Evolutionary conservation across 179 eudicot species (phyloP), one percentile per base, ranked within the genome.

Genomic region (Actinidia chinensis): DNA sequence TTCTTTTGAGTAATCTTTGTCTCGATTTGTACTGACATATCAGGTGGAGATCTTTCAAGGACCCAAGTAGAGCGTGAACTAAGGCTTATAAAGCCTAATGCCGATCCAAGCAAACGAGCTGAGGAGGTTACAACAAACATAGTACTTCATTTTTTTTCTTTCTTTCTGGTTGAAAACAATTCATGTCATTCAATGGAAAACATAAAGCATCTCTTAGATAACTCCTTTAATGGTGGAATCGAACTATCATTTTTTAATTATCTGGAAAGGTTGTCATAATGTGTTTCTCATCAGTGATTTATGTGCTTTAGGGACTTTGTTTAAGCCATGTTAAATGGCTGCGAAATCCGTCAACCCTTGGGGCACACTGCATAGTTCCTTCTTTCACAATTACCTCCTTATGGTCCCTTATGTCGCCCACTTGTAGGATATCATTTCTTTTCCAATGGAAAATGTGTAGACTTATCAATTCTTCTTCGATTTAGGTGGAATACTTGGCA

Each of bases 31-130:
- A n/a, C n/a, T 68, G 48, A 63, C 58, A n/a, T n/a, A 33, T 68
- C 76, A 94, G 98, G 97, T 94, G 46, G 98, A 89, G 98, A 94
- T 87, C 77, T 94, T 74, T 94, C 98, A 6, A 90, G 66, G 71
- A 93, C 98, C 17, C 98, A 91, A 60, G 98, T 94, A 75, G 98
- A 93, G 83, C 93, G 98, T 76, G 98, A 94, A 82, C 79, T 94
- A 73, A 90, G 93, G 96, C 98, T 94, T 75, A 82, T 94, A 52
- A 94, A 94, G 82, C 91, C 93, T 64, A 78, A 85, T 75, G 89
- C 94, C 71, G 90, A 89, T 85, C 87, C 87, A 78, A 81, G 80
- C 56, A 84, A 83, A 66, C 87, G 82, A 73, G 87, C 91, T 36
- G 97, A 94, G 91, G 98, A 92, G 81, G 58, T 23, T 22, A 15